These are phyloP conservation scores for Neurospora sp. DNA, from an alignment of 495 filamentous ascomycete species.

Conservation along the genomic window DNA sequence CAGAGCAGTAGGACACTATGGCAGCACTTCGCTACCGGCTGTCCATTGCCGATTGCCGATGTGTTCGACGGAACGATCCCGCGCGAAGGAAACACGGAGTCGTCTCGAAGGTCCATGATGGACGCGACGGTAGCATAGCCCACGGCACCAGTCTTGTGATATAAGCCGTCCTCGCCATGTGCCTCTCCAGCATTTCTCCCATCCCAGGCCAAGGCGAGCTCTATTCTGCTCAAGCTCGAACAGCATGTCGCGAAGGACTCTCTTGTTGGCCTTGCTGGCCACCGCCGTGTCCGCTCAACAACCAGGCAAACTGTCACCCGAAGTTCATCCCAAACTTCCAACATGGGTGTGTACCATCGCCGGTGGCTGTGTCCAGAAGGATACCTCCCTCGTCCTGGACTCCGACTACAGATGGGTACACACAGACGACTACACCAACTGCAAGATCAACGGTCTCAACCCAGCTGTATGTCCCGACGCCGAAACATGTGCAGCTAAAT, in stretches of 20 bases:
- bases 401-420: conserved; percentile 58
- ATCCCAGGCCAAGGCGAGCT: neutral
- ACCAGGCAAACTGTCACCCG: conserved; percentile 6
- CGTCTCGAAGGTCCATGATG: neutral
- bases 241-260: neutral
- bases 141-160: neutral
- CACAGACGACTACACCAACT: conserved; percentile 41
- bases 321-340: conserved; percentile 42
- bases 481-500: conserved; percentile 44
- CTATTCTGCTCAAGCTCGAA: neutral
- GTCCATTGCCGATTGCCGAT: neutral
- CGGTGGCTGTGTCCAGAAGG: conserved; percentile 40
- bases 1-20: neutral
- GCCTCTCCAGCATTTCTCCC: neutral
- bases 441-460: conserved; percentile 48
- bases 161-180: neutral
- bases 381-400: conserved; percentile 48
- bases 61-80: neutral
- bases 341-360: conserved; percentile 41
- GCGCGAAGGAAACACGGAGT: neutral
- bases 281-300: conserved; percentile 8
- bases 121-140: no score
- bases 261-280: conserved; percentile 1
- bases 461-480: conserved; percentile 42
- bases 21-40: neutral